Evolutionary conservation across 148 eudicot species (phyloP).

Genomic region (Diospyros lotus): DNA sequence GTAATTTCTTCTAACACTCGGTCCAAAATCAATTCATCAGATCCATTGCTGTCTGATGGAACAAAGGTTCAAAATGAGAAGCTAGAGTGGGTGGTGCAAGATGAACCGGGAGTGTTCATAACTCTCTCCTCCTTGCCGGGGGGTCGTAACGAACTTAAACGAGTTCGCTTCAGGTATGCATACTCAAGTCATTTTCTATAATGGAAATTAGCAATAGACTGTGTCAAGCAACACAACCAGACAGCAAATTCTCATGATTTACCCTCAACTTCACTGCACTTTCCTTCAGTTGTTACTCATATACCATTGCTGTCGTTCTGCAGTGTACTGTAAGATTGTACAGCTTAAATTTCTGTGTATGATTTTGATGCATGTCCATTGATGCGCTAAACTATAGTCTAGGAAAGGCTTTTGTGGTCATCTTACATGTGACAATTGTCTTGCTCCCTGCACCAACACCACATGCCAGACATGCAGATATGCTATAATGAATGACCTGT

Average conservation of each 20-base stretch:
- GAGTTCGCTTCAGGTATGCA: constrained; percentile 93
- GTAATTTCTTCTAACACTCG: constrained; percentile 41
- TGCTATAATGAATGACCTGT: neutral
- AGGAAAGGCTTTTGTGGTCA: neutral
- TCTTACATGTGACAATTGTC: neutral
- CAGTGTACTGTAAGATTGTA: neutral
- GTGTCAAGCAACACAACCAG: neutral
- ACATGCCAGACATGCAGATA: neutral
- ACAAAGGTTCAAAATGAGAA: constrained; percentile 48
- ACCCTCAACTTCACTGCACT: neutral
- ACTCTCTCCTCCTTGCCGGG: constrained; percentile 74
- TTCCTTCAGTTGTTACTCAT: neutral
- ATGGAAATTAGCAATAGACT: neutral
- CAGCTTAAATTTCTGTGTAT: neutral
- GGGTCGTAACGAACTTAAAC: constrained; percentile 73
- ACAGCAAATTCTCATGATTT: neutral
- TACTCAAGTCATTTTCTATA: neutral
- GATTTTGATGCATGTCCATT: neutral
- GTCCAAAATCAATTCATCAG: constrained; percentile 31
- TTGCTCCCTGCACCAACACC: no score
- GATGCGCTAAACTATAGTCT: neutral
- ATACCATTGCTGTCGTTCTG: neutral
- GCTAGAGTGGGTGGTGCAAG: constrained; percentile 68
- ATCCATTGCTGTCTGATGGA: constrained; percentile 41
- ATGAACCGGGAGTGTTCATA: constrained; percentile 83